Evolutionary conservation across 805 yeast genomes (phyloP), one percentile per base, ranked within the genome.

Genomic region (Teunomyces pallodes): DNA sequence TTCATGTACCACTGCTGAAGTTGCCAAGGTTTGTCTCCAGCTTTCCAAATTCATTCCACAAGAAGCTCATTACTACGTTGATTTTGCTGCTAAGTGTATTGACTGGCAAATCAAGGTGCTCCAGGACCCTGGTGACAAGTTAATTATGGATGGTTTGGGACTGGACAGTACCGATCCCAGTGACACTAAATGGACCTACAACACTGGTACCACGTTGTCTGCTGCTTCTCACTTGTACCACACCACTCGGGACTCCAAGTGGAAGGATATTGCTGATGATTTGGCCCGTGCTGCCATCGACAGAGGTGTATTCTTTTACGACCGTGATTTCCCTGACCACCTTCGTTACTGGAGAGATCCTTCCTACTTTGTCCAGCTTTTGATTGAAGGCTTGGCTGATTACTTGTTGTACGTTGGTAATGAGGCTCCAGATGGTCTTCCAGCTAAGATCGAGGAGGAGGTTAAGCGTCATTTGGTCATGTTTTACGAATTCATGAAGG

Each of bases 341-440:
- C 74, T 76, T 55, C 68, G 90, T 46, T 83, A 76, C 65, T 84
- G 86, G 81, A 74, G 85, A 54, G 89, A 83, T 56, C 68, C 80
- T 10, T 75, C 84, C 0, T 81, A 79, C 65, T 84, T 83, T 60
- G 75, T 80, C 46, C 90, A 84, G 60, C 70, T 84, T 53, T 66
- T 84, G 43, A 71, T 83, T 36, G 89, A 83, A 61, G 90, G 90
- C 0, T 67, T 83, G 43, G 86, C 87, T 4, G 89, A 84, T 60
- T 84, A 81, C 62, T 59, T 81, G 56, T 61, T 81, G 54, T 74
- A 72, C 36, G 70, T 81, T 45, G 83, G 79, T 17, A 55, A 62
- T 17, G 72, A 68, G 12, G 74, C 62, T 24, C 70, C 72, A 2
- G 62, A 59, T 28, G 74, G 59, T 28, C 62, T 69, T 68, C 60